These are phyloP conservation scores for Acorus calamus DNA, from an alignment of 106 monocot species.

Conservation along the genomic window DNA sequence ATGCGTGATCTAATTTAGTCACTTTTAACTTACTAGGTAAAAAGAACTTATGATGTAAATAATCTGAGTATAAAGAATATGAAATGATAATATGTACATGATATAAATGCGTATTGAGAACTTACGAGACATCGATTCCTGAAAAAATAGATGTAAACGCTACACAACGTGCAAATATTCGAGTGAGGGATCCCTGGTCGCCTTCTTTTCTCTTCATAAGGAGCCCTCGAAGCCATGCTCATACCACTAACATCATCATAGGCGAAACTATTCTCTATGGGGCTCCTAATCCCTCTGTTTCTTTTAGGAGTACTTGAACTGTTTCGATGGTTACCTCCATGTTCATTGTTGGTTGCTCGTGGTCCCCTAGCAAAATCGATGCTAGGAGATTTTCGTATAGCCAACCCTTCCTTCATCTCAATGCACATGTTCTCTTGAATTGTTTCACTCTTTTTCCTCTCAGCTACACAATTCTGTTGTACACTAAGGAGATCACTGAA, in stretches of 20 bases:
- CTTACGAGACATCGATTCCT: slow-evolving; percentile 41
- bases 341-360: background rate
- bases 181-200: slow-evolving; percentile 44
- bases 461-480: slow-evolving; percentile 3
- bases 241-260: slow-evolving; percentile 1
- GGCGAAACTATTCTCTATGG: background rate
- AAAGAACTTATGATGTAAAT: too few species aligned
- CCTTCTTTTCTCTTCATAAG: slow-evolving; percentile 1
- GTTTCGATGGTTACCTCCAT: slow-evolving; percentile 8
- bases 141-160: slow-evolving; percentile 21
- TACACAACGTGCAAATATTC: slow-evolving; percentile 39
- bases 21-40: too few species aligned
- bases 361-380: slow-evolving; percentile 17
- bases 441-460: slow-evolving; percentile 2
- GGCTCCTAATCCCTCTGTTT: background rate
- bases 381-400: slow-evolving; percentile 15
- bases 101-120: too few species aligned
- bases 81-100: too few species aligned
- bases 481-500: slow-evolving; percentile 28
- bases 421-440: background rate
- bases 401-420: background rate
- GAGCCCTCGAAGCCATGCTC: slow-evolving; percentile 2
- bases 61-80: too few species aligned
- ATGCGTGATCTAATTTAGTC: too few species aligned
- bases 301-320: background rate